Percentiles rank a stretch among this genome's conserved stretches.
These are phyloP conservation scores for Monilinia fructigena DNA, from an alignment of 2,329 filamentous ascomycete species.

Conservation along the genomic window DNA sequence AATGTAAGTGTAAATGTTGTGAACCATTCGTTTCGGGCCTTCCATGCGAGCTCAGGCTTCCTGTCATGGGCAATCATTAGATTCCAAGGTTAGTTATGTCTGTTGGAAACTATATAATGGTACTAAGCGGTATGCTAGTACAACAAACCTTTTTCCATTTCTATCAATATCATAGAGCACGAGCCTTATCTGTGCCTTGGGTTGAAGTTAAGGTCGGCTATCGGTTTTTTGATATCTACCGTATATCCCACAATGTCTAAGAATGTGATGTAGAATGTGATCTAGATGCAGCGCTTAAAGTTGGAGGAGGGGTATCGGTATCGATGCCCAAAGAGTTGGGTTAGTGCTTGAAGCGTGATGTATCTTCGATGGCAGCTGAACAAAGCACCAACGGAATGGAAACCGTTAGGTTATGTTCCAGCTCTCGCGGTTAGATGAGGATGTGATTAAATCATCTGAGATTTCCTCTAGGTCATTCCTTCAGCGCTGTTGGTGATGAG, in stretches of 20 bases:
- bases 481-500: conserved; percentile 10
- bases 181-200: background rate
- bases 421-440: conserved; percentile 15
- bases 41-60: conserved; percentile 1
- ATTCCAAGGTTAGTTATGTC: background rate
- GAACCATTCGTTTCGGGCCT: conserved; percentile 13
- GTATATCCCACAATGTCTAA: background rate
- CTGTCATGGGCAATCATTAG: background rate
- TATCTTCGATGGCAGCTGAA: background rate
- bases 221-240: background rate
- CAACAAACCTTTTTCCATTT: no score
- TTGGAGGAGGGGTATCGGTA: background rate
- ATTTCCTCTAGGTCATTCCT: background rate
- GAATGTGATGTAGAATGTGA: background rate
- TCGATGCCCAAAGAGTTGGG: conserved; percentile 9
- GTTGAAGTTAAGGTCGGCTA: background rate
- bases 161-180: background rate
- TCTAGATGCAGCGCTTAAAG: conserved; percentile 10
- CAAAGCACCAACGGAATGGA: background rate
- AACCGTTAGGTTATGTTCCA: conserved; percentile 3
- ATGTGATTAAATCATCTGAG: conserved; percentile 10
- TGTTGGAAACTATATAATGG: no score
- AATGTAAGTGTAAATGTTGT: conserved; percentile 1
- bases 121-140: no score
- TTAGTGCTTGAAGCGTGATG: background rate